These are phyloP conservation scores for Scopulariopsis brevicaulis DNA, from an alignment of 2,329 filamentous ascomycete species.

Conservation along the genomic window DNA sequence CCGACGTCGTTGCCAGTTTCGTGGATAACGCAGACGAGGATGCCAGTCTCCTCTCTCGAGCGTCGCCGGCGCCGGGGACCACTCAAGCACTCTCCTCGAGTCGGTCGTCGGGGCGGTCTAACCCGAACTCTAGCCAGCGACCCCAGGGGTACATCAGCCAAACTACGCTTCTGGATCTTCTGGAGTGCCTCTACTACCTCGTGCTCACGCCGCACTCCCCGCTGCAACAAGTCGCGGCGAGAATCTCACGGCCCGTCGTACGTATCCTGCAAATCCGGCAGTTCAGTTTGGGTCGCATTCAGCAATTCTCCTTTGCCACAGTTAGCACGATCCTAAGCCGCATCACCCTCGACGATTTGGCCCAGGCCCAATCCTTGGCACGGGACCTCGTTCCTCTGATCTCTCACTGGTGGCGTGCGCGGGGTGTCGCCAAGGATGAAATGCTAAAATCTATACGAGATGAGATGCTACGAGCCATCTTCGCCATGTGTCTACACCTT, in stretches of 20 bases:
- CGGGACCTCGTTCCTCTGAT: slow-evolving; percentile 58
- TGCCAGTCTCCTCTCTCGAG: slow-evolving; percentile 20
- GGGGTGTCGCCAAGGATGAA: slow-evolving; percentile 48
- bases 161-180: slow-evolving; percentile 31
- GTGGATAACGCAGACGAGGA: slow-evolving; percentile 28
- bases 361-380: slow-evolving; percentile 48
- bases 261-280: slow-evolving; percentile 49
- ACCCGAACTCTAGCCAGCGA: background rate
- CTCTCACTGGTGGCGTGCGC: slow-evolving; percentile 66
- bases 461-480: slow-evolving; percentile 65
- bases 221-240: background rate
- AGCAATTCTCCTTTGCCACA: slow-evolving; percentile 62
- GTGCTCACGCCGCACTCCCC: slow-evolving; percentile 58
- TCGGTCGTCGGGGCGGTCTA: slow-evolving; percentile 1
- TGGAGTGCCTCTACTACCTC: slow-evolving; percentile 56
- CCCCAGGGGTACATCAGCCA: slow-evolving; percentile 7
- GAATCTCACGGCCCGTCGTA: slow-evolving; percentile 16
- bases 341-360: slow-evolving; percentile 56
- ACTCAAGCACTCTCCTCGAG: slow-evolving; percentile 3
- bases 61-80: slow-evolving; percentile 33
- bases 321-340: slow-evolving; percentile 61
- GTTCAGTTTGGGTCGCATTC: slow-evolving; percentile 48
- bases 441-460: slow-evolving; percentile 56
- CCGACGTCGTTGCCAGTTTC: slow-evolving; percentile 46
- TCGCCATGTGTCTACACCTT: slow-evolving; percentile 52